These are phyloP conservation scores for Phytophthora capsici DNA, from an alignment of 352 stramenopile genomes.

Conservation along the genomic window DNA sequence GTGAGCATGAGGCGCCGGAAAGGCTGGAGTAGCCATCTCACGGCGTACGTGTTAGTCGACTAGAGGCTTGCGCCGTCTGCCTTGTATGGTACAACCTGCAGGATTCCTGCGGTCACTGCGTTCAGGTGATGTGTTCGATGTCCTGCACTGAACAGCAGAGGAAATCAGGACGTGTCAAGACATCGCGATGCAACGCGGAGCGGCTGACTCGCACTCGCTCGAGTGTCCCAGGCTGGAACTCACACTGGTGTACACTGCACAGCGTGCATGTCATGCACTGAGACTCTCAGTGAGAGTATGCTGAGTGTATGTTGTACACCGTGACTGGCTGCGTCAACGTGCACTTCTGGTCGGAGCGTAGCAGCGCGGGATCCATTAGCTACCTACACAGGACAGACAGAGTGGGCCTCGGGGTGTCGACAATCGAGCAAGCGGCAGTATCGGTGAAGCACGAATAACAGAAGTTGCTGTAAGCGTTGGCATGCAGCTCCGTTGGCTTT, in stretches of 20 bases:
- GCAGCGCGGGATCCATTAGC: conserved; percentile 5
- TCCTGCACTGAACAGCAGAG: not conserved
- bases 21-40: conserved; percentile 16
- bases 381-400: conserved; percentile 1
- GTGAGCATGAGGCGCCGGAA: not conserved
- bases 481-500: not conserved
- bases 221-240: too few species aligned
- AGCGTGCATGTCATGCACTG: too few species aligned
- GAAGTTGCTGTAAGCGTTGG: too few species aligned
- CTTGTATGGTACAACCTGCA: not conserved
- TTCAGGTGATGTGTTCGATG: conserved; percentile 1
- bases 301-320: too few species aligned
- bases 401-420: conserved; percentile 11
- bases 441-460: not conserved
- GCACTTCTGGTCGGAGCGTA: conserved; percentile 7
- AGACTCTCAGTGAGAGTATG: too few species aligned
- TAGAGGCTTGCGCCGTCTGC: not conserved
- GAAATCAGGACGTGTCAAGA: conserved; percentile 10
- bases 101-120: not conserved
- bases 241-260: too few species aligned
- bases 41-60: conserved; percentile 1
- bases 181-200: not conserved
- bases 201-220: conserved; percentile 11
- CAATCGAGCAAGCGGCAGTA: not conserved
- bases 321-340: not conserved